Conservation (phyloP, 2,329 filamentous ascomycete species). For the Phoma sp. region DNA sequence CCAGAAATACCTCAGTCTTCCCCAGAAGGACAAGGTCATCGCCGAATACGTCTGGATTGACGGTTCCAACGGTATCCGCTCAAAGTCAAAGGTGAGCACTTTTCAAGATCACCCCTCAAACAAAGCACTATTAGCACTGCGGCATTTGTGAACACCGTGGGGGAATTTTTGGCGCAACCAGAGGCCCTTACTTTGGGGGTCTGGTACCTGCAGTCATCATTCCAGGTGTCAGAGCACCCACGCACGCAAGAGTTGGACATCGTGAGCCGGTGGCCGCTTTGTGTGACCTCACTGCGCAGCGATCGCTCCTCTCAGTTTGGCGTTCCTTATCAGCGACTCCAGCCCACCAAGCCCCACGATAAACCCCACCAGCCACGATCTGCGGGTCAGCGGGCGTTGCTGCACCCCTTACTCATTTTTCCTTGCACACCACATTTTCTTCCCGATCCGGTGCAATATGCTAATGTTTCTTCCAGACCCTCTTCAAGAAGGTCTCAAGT, state of each 20-base stretch:
- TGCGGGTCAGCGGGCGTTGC: constrained; percentile 16
- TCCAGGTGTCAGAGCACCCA: constrained; percentile 2
- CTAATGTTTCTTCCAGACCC: constrained; percentile 60
- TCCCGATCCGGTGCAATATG: constrained; percentile 15
- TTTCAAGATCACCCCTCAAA: constrained; percentile 17
- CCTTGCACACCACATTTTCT: constrained; percentile 9
- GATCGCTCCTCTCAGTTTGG: constrained; percentile 26
- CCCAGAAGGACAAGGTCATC: constrained; percentile 87
- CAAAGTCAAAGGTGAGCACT: constrained; percentile 88
- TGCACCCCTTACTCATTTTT: background rate
- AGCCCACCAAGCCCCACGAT: constrained; percentile 44
- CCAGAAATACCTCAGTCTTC: constrained; percentile 88
- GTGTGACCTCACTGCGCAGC: constrained; percentile 32
- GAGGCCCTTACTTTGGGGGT: background rate
- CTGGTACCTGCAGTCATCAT: constrained; percentile 12
- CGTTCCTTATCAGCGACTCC: constrained; percentile 42
- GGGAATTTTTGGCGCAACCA: constrained; percentile 11
- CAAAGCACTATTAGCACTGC: constrained; percentile 9
- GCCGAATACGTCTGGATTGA: constrained; percentile 99
- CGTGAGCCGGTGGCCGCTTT: constrained; percentile 20
- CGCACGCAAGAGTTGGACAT: constrained; percentile 15
- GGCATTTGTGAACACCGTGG: constrained; percentile 16
- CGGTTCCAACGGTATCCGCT: constrained; percentile 80
- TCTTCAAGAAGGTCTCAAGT: constrained; percentile 63
- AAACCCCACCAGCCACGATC: constrained; percentile 31